Conservation (phyloP, 345 rosid genomes). For the Moricandia moricandioides region DNA sequence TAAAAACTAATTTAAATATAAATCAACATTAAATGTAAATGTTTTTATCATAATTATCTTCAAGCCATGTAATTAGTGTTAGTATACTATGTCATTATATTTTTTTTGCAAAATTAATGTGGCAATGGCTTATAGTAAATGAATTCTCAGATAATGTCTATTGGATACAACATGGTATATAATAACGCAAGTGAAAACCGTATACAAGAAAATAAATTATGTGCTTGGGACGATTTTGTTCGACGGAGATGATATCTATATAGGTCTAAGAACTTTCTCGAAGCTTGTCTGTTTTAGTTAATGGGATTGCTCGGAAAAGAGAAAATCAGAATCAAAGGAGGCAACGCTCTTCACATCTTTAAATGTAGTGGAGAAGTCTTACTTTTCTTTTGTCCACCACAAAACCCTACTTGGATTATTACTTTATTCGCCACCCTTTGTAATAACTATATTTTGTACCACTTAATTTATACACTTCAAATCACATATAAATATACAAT, state of each 20-base stretch:
- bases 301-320: background rate
- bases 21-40: too few species aligned
- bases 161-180: too few species aligned
- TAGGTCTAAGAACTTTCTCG: background rate
- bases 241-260: background rate
- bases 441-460: background rate
- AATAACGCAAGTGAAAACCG: too few species aligned
- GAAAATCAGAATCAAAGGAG: background rate
- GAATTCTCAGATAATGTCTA: too few species aligned
- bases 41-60: too few species aligned
- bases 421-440: background rate
- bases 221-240: background rate
- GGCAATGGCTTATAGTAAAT: too few species aligned
- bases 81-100: too few species aligned
- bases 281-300: background rate
- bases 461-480: background rate
- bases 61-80: too few species aligned
- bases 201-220: too few species aligned
- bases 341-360: background rate
- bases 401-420: background rate
- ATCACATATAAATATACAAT: background rate
- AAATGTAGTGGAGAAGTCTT: conserved; percentile 21
- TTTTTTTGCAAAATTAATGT: too few species aligned
- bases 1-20: too few species aligned
- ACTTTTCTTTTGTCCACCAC: background rate